A percentile compares a stretch with the other conserved stretches of the same genome.
These are phyloP conservation scores for Solanum hybrid DNA, from an alignment of 305 asterid genomes.

Conservation along the genomic window DNA sequence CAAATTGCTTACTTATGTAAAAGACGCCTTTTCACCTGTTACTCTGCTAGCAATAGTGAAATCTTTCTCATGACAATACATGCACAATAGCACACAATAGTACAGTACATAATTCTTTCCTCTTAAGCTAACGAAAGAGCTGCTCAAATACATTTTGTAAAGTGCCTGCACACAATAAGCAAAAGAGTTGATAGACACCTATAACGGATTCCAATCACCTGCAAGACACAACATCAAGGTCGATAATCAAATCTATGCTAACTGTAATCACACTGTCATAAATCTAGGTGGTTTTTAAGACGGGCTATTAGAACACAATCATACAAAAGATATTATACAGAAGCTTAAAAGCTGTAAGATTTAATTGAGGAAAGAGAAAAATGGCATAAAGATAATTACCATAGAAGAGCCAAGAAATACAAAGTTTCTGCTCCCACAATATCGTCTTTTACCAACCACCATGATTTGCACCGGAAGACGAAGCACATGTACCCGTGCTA, in stretches of 20 bases:
- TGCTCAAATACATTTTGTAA: neutral
- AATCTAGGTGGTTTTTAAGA: neutral
- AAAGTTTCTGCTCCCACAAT: neutral
- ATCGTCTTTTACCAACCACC: neutral
- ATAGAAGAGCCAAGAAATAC: neutral
- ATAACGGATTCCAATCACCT: neutral
- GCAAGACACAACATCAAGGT: neutral
- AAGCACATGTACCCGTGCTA: slow-evolving; percentile 18
- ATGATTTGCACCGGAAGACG: slow-evolving; percentile 18
- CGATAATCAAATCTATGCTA: neutral
- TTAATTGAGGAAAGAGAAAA: neutral
- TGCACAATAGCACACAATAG: neutral
- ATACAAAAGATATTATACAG: neutral
- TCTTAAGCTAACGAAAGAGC: neutral
- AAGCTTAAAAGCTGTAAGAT: neutral
- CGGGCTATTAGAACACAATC: neutral
- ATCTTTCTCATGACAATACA: neutral
- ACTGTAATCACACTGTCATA: neutral
- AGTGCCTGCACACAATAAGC: neutral
- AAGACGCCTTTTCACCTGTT: neutral
- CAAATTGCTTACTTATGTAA: neutral
- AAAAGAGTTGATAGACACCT: neutral
- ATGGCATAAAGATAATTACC: neutral
- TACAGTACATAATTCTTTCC: neutral
- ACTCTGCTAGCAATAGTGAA: neutral